A percentile compares a stretch with the other conserved stretches of the same genome.
phyloP scores from a whole-genome alignment of 805 yeast genomes.

The Metschnikowia gelsemii region DNA sequence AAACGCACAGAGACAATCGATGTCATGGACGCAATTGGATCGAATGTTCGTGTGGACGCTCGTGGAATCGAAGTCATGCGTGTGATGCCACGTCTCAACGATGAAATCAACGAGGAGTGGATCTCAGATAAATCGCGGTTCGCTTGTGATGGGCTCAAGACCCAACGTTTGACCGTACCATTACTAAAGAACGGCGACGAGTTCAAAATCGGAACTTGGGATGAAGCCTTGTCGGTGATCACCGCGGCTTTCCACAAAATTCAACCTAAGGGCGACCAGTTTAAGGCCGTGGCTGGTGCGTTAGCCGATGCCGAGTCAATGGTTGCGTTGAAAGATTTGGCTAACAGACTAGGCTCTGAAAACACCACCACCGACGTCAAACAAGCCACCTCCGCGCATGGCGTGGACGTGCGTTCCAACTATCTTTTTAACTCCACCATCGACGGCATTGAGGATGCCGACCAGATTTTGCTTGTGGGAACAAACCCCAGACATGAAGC shows the following conservation, averaged over 20 bases:
- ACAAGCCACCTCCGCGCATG: conserved; percentile 56
- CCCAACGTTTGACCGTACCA: conserved; percentile 83
- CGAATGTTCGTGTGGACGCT: conserved; percentile 80
- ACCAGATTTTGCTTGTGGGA: conserved; percentile 75
- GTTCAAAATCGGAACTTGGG: conserved; percentile 81
- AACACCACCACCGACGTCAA: conserved; percentile 72
- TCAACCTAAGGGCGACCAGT: conserved; percentile 63
- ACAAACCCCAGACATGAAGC: conserved; percentile 91
- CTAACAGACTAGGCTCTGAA: conserved; percentile 77
- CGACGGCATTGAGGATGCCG: conserved; percentile 79
- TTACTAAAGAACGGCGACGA: conserved; percentile 66
- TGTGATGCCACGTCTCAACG: conserved; percentile 80
- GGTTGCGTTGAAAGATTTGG: conserved; percentile 77
- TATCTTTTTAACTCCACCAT: conserved; percentile 78
- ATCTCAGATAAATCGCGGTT: conserved; percentile 83
- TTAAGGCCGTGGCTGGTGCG: conserved; percentile 82
- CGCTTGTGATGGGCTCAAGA: conserved; percentile 81
- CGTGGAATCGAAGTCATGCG: conserved; percentile 87
- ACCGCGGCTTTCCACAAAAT: conserved; percentile 58
- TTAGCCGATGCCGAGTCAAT: conserved; percentile 78
- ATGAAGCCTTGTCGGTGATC: conserved; percentile 72
- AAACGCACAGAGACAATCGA: conserved; percentile 86
- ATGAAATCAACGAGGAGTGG: conserved; percentile 89
- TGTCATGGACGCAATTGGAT: conserved; percentile 80
- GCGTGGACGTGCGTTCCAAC: conserved; percentile 74